A percentile compares a stretch with the other conserved stretches of the same genome.
These are phyloP conservation scores for Bromus sterilis DNA, from an alignment of 176 grass and related monocot genomes.

Conservation along the genomic window DNA sequence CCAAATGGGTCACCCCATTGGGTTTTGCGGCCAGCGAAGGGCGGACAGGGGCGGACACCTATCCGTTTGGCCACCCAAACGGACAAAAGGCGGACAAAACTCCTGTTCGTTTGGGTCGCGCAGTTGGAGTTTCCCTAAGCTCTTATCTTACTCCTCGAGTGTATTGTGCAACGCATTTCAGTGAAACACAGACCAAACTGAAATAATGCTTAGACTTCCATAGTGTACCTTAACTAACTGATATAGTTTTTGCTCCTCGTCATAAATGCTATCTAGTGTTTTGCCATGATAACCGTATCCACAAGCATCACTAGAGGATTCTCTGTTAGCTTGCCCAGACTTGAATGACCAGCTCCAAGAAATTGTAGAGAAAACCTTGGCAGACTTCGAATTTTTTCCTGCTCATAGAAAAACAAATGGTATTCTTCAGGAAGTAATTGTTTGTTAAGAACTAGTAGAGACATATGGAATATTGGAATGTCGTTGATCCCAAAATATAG, in stretches of 20 bases:
- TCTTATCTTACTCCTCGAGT: not conserved
- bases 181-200: not conserved
- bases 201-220: not conserved
- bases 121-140: too few species aligned
- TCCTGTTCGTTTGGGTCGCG: too few species aligned
- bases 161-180: not conserved
- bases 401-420: constrained; percentile 26
- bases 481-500: constrained; percentile 4
- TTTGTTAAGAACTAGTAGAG: not conserved
- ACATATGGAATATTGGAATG: not conserved
- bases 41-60: too few species aligned
- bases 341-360: constrained; percentile 92
- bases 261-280: constrained; percentile 76
- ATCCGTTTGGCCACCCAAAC: too few species aligned
- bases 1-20: too few species aligned
- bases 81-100: too few species aligned
- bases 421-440: constrained; percentile 1
- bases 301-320: constrained; percentile 44
- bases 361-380: constrained; percentile 84
- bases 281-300: constrained; percentile 77
- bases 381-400: constrained; percentile 77
- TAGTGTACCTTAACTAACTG: constrained; percentile 82
- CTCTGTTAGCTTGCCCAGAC: constrained; percentile 50
- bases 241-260: constrained; percentile 90
- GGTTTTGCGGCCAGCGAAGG: too few species aligned